A percentile compares a stretch with the other conserved stretches of the same genome.
Conservation (phyloP, 2,329 filamentous ascomycete genomes). For the Microsporum audouinii region DNA sequence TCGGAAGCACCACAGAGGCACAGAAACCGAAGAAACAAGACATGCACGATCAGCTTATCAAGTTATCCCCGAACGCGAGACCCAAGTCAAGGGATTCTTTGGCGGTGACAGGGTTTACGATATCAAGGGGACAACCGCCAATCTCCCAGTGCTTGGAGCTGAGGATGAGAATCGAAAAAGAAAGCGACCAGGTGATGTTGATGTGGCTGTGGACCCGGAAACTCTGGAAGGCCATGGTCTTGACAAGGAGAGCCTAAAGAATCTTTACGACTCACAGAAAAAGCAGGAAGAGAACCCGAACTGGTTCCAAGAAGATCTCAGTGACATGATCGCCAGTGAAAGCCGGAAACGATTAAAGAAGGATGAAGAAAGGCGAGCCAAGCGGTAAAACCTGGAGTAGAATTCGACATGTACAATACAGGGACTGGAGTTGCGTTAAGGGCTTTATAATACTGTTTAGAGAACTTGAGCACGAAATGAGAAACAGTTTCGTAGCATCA, state of each 20-base stretch:
- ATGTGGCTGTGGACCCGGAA: constrained; percentile 83
- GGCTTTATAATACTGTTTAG: not conserved
- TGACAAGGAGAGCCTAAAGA: constrained; percentile 70
- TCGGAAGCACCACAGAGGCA: constrained; percentile 72
- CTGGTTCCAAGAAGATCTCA: constrained; percentile 79
- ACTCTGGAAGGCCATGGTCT: constrained; percentile 54
- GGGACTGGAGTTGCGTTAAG: not conserved
- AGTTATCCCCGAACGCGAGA: constrained; percentile 77
- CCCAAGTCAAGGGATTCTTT: constrained; percentile 84
- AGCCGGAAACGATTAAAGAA: constrained; percentile 80
- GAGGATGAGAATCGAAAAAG: constrained; percentile 69
- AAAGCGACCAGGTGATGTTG: constrained; percentile 93
- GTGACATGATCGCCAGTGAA: constrained; percentile 91
- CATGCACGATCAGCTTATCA: constrained; percentile 73
- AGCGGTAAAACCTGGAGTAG: constrained; percentile 25
- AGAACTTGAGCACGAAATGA: no score
- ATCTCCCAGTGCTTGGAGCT: constrained; percentile 63
- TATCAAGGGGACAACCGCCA: constrained; percentile 50
- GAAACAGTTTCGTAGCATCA: not conserved
- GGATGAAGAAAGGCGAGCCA: constrained; percentile 65
- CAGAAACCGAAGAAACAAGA: constrained; percentile 71
- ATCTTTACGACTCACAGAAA: constrained; percentile 63
- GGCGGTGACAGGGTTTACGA: constrained; percentile 91
- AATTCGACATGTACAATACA: not conserved
- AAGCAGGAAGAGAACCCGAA: constrained; percentile 55